phyloP scores from a whole-genome alignment of 2,329 filamentous ascomycete genomes.

The Talaromyces sp. region DNA sequence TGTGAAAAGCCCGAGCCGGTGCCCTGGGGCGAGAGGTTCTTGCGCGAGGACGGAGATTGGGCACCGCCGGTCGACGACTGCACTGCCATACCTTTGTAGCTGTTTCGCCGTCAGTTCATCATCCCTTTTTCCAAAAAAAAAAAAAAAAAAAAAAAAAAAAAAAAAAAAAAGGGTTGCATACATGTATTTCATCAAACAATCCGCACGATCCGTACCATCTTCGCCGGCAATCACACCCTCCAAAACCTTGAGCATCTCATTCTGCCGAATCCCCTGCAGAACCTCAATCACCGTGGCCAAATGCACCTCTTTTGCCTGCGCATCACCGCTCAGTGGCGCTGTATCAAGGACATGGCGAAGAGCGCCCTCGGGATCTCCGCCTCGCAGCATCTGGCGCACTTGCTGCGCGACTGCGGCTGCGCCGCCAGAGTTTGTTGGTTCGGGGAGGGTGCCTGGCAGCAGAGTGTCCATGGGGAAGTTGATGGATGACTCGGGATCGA shows the following conservation, averaged over 20 bases:
- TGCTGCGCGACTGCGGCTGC: conserved; percentile 73
- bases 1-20: conserved; percentile 89
- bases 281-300: conserved; percentile 86
- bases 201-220: conserved; percentile 77
- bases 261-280: conserved; percentile 90
- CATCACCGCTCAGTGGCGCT: conserved; percentile 60
- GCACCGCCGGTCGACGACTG: conserved; percentile 32
- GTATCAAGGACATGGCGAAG: conserved; percentile 78
- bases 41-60: conserved; percentile 47
- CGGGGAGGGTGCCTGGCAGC: conserved; percentile 62
- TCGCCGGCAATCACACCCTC: conserved; percentile 71
- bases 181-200: conserved; percentile 97
- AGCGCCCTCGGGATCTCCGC: conserved; percentile 82
- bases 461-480: conserved; percentile 90
- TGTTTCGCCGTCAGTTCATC: conserved; percentile 29
- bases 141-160: not conserved
- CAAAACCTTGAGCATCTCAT: conserved; percentile 88
- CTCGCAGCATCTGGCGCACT: conserved; percentile 79
- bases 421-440: conserved; percentile 70
- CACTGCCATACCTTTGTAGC: conserved; percentile 82
- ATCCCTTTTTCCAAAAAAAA: not conserved
- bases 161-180: conserved; percentile 45
- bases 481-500: conserved; percentile 80
- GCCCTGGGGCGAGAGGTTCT: conserved; percentile 62
- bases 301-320: conserved; percentile 69